Evolutionary conservation across 371 early-diverging fungal species (phyloP).

Genomic region (Homolaphlyctis polyrhiza): DNA sequence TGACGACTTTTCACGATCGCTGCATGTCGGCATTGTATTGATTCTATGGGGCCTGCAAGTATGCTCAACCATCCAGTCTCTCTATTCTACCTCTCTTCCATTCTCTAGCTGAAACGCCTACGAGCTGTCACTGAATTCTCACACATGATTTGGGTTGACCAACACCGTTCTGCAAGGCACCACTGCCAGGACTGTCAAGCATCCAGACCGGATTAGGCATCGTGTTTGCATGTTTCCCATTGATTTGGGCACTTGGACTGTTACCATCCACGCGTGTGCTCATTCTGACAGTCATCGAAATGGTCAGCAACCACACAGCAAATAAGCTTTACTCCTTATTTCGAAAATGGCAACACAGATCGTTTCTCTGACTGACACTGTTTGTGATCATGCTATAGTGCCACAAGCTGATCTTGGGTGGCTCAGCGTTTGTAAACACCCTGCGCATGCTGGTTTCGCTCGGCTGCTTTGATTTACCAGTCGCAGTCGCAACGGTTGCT

Average conservation of each 20-base stretch:
- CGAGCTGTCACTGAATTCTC: too few relatives aligned
- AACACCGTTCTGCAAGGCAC: too few relatives aligned
- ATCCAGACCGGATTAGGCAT: conserved; percentile 4
- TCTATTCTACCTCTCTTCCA: too few relatives aligned
- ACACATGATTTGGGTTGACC: too few relatives aligned
- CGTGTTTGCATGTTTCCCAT: conserved; percentile 11
- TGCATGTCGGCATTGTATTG: conserved; percentile 15
- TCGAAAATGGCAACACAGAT: too few relatives aligned
- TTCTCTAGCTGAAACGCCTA: too few relatives aligned
- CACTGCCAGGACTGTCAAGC: background rate
- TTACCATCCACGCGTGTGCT: conserved; percentile 8
- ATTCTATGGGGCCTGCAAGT: conserved; percentile 13
- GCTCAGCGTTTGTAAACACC: conserved; percentile 2
- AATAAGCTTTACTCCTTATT: too few relatives aligned
- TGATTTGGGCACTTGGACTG: conserved; percentile 16
- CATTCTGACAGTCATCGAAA: conserved; percentile 1
- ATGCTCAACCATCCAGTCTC: background rate
- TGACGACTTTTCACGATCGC: conserved; percentile 23
- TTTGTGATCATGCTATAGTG: too few relatives aligned
- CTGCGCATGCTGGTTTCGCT: conserved; percentile 1
- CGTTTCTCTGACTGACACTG: too few relatives aligned
- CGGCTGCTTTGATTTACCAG: background rate
- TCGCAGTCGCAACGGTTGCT: background rate
- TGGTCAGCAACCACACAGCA: too few relatives aligned
- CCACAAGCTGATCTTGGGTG: conserved; percentile 10